Conservation (phyloP, 2,329 filamentous ascomycete species). For the Helotiales sp. region DNA sequence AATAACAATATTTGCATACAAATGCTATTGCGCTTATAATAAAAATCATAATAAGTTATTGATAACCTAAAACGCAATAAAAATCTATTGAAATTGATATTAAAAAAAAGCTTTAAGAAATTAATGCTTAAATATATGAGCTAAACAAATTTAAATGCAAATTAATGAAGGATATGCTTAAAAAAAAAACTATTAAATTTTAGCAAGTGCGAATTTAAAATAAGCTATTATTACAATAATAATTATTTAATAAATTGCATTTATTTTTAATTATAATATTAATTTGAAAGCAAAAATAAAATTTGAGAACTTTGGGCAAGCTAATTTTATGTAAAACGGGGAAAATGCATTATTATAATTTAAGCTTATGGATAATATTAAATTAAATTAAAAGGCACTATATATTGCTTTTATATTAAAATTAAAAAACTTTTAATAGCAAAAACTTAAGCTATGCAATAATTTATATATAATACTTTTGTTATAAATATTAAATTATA, state of each 20-base stretch:
- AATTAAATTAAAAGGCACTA: too few species aligned
- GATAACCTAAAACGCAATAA: not conserved
- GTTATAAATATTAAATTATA: not conserved
- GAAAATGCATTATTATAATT: not conserved
- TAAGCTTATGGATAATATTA: too few species aligned
- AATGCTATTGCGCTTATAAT: not conserved
- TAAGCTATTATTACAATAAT: not conserved
- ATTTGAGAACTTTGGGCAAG: not conserved
- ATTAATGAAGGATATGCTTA: not conserved
- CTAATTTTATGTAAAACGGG: not conserved
- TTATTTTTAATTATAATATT: not conserved
- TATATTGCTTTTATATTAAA: too few species aligned
- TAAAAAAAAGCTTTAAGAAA: not conserved
- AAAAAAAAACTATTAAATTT: not conserved
- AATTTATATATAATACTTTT: not conserved
- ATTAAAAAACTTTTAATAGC: not conserved
- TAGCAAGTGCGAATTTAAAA: constrained; percentile 1
- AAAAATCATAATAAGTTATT: not conserved
- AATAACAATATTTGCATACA: not conserved
- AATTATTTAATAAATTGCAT: not conserved
- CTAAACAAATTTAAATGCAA: not conserved
- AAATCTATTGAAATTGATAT: not conserved
- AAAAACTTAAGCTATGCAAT: not conserved
- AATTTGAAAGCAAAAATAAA: not conserved
- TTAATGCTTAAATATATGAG: not conserved